Base-by-base conservation (phyloP, 306 rosid genomes). In the Cicer yamashitae region DNA sequence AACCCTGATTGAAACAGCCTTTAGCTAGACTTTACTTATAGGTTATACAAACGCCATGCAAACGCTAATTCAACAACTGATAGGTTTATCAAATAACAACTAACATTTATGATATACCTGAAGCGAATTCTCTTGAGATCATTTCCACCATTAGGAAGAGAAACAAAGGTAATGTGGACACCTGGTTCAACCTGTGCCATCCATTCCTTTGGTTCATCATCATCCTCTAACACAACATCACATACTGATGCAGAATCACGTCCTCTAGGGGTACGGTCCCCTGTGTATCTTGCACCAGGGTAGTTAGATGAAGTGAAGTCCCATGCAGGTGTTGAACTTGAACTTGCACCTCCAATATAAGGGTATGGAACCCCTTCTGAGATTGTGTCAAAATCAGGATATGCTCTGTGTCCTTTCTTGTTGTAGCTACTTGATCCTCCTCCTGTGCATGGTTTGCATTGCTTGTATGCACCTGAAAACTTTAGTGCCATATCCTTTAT, bases 111-210 rank as follows among this genome's bases (percentile, higher is more conserved):
- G 37, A 30, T 30, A 30, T 91, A 94, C 98, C 96, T 86, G 89
- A 94, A 94, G 44, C 96, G 97, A 79, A 94, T 90, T 71, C 96
- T 91, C 78, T 91, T 91, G 48, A 94, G 91, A 79, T 94, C 97
- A 81, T 94, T 91, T 78, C 94, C 98, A 0, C 98, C 98, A 76
- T 88, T 86, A 53, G 98, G 94, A 77, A 94, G 96, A 67, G 97
- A 90, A 11, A 87, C 92, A 67, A 94, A 94, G 38, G 93, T 90
- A 50, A 94, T 91, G 75, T 87, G 91, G 77, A 94, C 96, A 5
- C 98, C 98, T 4, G 94, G 97, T 82, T 94, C 98, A 58, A 94
- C 98, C 73, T 91, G 91, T 10, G 96, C 98, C 93, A 90, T 87
- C 98, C 98, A 94, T 86, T 91, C 98, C 83, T 94, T 87, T 20